These are phyloP conservation scores for Suillus brevipes DNA, from an alignment of 768 basidiomycete species.

Conservation along the genomic window DNA sequence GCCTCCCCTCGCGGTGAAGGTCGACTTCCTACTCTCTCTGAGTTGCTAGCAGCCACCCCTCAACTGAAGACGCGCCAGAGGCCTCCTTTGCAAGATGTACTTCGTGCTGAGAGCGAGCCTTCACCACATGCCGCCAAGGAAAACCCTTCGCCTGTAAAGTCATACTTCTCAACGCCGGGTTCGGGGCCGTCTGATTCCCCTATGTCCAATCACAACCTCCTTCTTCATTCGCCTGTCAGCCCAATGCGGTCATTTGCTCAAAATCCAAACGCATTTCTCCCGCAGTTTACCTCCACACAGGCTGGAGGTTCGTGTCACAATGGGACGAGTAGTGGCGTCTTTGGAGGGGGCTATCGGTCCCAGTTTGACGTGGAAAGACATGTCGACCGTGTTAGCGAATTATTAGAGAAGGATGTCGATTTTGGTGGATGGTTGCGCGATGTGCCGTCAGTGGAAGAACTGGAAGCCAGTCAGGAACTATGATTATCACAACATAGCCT, in stretches of 20 bases:
- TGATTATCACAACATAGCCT: constrained; percentile 11
- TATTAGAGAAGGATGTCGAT: constrained; percentile 60
- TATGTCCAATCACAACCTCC: constrained; percentile 21
- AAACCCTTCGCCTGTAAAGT: constrained; percentile 34
- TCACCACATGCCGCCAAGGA: constrained; percentile 10
- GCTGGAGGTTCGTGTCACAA: constrained; percentile 16
- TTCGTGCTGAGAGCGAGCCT: neutral
- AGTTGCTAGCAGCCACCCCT: neutral
- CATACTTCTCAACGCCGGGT: constrained; percentile 39
- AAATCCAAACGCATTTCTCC: constrained; percentile 37
- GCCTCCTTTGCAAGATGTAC: neutral
- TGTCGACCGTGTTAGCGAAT: constrained; percentile 51
- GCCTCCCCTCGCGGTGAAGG: constrained; percentile 7
- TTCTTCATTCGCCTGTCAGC: constrained; percentile 36
- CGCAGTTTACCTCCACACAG: constrained; percentile 40
- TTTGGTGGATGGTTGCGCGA: constrained; percentile 54
- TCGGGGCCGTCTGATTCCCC: constrained; percentile 33
- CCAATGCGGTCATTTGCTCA: constrained; percentile 37
- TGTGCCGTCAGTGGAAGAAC: constrained; percentile 32
- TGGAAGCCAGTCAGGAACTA: constrained; percentile 19
- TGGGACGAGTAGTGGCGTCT: constrained; percentile 26
- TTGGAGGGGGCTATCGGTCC: constrained; percentile 52
- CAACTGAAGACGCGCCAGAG: neutral
- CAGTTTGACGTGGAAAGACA: constrained; percentile 60
- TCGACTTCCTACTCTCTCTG: constrained; percentile 1